phyloP scores from a whole-genome alignment of 345 rosid species.

The Eucalyptus sp. region DNA sequence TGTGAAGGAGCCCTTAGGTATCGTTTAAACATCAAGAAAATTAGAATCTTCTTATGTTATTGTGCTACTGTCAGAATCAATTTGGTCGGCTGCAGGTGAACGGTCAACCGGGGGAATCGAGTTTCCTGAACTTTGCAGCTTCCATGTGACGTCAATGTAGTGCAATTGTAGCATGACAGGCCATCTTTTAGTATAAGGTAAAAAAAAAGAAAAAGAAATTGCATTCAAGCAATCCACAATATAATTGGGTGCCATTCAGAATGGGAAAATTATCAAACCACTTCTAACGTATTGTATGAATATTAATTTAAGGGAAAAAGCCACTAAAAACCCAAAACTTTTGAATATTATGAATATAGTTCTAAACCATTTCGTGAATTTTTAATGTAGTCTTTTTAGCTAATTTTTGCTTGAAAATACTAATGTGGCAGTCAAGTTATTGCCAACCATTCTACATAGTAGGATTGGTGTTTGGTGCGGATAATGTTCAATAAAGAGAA shows the following conservation, averaged over 20 bases:
- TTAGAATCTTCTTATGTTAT: not conserved
- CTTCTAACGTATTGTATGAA: rapidly evolving
- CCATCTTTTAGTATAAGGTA: not conserved
- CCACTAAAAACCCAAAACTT: not conserved
- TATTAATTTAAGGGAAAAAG: not conserved
- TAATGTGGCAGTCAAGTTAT: not conserved
- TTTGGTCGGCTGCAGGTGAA: not conserved
- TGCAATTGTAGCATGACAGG: not conserved
- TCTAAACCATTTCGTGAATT: not conserved
- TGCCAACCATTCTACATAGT: rapidly evolving
- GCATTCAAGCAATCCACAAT: not conserved
- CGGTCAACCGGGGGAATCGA: not conserved
- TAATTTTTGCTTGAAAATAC: not conserved
- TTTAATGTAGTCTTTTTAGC: not conserved
- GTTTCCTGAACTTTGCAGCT: not conserved
- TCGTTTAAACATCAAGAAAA: not conserved
- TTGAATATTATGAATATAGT: not conserved
- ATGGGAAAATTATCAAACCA: not conserved
- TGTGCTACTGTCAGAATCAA: not conserved
- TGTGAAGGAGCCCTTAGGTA: not conserved
- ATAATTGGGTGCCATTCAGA: not conserved
- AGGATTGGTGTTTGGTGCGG: not conserved
- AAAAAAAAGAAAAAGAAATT: not conserved
- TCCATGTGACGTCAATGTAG: not conserved
- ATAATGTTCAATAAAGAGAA: not conserved